Evolutionary conservation across 768 basidiomycete species (phyloP).

Genomic region (Neoboletus magnificus): DNA sequence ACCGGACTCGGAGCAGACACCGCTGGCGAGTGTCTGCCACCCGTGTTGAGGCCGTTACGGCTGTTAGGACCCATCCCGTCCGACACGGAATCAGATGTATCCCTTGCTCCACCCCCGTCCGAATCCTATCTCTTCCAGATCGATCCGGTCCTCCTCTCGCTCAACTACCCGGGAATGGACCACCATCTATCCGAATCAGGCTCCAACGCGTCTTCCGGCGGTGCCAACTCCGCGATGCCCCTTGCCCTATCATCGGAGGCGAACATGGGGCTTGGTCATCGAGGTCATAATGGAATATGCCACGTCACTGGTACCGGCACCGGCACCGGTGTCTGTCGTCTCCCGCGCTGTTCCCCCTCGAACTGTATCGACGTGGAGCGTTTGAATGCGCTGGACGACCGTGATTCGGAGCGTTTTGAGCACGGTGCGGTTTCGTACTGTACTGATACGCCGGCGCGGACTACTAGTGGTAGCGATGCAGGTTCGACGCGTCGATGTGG

Average conservation of each 20-base stretch:
- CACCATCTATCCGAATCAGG: neutral
- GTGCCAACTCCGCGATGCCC: neutral
- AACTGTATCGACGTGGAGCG: neutral
- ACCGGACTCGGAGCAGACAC: neutral
- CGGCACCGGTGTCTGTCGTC: neutral
- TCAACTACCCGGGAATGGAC: slow-evolving; percentile 6
- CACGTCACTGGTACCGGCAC: neutral
- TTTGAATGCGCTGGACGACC: neutral
- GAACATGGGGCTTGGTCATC: neutral
- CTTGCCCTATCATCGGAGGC: neutral
- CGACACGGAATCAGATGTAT: neutral
- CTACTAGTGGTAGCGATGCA: no score
- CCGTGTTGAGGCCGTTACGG: slow-evolving; percentile 19
- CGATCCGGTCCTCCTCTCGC: slow-evolving; percentile 26
- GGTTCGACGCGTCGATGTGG: neutral
- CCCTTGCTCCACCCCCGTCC: neutral
- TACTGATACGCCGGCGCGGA: no score
- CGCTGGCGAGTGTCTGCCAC: slow-evolving; percentile 16
- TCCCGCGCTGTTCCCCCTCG: neutral
- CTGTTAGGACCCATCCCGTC: slow-evolving; percentile 11
- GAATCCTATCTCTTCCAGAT: slow-evolving; percentile 17
- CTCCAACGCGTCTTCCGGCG: neutral
- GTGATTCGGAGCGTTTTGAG: no score
- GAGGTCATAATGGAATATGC: neutral
- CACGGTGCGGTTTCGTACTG: neutral